These are phyloP conservation scores for Umbelopsis sp. DNA, from an alignment of 192 early-diverging fungal genomes.

Conservation along the genomic window DNA sequence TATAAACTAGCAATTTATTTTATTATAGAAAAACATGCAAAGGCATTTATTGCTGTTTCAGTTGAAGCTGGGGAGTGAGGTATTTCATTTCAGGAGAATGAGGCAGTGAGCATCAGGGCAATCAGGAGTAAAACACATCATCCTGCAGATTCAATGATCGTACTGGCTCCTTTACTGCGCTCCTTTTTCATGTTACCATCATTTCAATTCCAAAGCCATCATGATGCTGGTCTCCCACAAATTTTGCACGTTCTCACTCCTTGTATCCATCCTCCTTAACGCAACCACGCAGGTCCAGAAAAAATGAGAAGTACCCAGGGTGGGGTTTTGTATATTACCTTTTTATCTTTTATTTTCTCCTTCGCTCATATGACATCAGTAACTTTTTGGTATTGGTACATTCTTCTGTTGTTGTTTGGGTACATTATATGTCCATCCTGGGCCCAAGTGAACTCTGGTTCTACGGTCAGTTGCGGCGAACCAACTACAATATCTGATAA, in stretches of 20 bases:
- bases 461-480: slow-evolving; percentile 2
- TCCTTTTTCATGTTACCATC: background rate
- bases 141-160: background rate
- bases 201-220: background rate
- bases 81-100: background rate
- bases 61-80: too few species aligned
- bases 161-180: slow-evolving; percentile 7
- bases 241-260: background rate
- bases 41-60: too few species aligned
- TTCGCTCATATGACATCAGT: background rate
- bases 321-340: too few species aligned
- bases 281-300: too few species aligned
- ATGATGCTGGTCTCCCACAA: background rate
- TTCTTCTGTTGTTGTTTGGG: background rate
- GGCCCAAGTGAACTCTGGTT: background rate
- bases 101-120: background rate
- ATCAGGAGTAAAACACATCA: background rate
- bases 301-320: too few species aligned
- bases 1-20: too few species aligned
- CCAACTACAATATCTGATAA: background rate
- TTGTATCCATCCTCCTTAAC: background rate
- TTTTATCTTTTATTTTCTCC: background rate
- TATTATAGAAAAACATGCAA: too few species aligned
- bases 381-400: background rate
- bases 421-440: background rate